Evolutionary conservation across 2,329 filamentous ascomycete genomes (phyloP), one percentile per base, ranked within the genome.

Genomic region (Emmonsiellopsis sp.): DNA sequence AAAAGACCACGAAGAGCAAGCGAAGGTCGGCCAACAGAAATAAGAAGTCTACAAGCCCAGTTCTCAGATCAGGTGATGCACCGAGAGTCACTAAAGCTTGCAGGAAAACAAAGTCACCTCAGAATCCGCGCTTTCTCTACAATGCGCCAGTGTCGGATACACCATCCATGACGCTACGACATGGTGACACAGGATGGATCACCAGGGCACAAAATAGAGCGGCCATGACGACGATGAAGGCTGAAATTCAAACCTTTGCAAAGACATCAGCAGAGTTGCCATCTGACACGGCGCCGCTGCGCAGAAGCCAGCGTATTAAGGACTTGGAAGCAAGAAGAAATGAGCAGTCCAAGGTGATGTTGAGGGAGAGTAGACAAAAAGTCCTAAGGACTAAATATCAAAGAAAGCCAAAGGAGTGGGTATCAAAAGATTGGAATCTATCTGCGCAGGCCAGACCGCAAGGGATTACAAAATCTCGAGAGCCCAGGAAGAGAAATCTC

Each of bases 91-190:
- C 32, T 14, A 53, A 53, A 48, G n/a, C 43, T 34, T 9, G 45
- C 42, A 49, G 37, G 39, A 53, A 53, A 40, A 13, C 52, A 36
- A 50, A 49, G 34, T 36, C 31, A 39, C 8, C 42, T 49, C 51
- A 48, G 43, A 43, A 53, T 34, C 32, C n/a, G 37, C 14, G n/a
- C 11, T 11, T 32, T 42, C 34, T 1, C 13, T 11, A 42, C 21
- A 10, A 51, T 51, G 9, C 21, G 33, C 47, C 31, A 49, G 33
- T 40, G 32, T 49, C 36, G 39, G 33, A 2, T 49, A 21, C 36
- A 37, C 37, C n/a, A 34, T 40, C 32, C 39, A 40, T 21, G 33
- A n/a, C 42, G 17, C 21, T 31, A 51, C 37, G 36, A 42, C 39
- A 17, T 34, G 39, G 42, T 51, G 49, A 44, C 17, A 43, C 39